Base-by-base conservation (phyloP, 2,329 filamentous ascomycete species). In the Stenocarpella maydis region DNA sequence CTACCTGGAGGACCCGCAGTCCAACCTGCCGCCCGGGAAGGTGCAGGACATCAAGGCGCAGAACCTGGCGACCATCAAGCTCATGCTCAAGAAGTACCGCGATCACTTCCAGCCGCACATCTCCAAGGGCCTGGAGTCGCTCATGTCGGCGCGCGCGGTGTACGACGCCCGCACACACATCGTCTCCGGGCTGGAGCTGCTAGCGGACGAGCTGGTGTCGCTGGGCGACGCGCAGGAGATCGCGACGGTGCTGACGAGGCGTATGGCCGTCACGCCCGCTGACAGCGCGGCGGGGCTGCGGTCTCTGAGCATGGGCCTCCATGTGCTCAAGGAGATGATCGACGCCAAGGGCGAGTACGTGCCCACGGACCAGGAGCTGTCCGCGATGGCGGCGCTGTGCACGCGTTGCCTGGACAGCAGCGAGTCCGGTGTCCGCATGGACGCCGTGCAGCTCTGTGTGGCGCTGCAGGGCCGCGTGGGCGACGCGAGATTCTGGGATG, bases 381-480 rank as follows among this genome's bases (percentile, higher is more conserved):
- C 76, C 0, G 82, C 81, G 65, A 82, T 91, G 43, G 82, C 85
- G 2, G 78, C 73, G 12, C 80, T 91, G 26, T 83, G 87, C 4
- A 80, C 80, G n/a, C 81, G 84, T 53, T 90, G 88, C 72, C 82
- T 91, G 21, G 87, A 88, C 72, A 89, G 87, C 72, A 76, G 81
- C 31, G 88, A 90, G 74, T 89, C 87, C 58, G 88, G 86, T 8
- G 89, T 91, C 9, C 83, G 89, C 49, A 92, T 93, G 85, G 92
- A 92, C 71, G 91, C 92, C n/a, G 90, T 94, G 54, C 89, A 93
- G 77, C 84, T 94, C n/a, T 94, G 92, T 74, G 89, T 94, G 31
- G 88, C 90, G 69, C 80, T 94, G 71, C 91, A 94, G 77, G 83
- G 85, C 55, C 80, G 86, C 14, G 83, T 91, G 10, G 88, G 89